Evolutionary conservation across 1,284 basidiomycete genomes (phyloP).

Genomic region (Porodaedalea pini): DNA sequence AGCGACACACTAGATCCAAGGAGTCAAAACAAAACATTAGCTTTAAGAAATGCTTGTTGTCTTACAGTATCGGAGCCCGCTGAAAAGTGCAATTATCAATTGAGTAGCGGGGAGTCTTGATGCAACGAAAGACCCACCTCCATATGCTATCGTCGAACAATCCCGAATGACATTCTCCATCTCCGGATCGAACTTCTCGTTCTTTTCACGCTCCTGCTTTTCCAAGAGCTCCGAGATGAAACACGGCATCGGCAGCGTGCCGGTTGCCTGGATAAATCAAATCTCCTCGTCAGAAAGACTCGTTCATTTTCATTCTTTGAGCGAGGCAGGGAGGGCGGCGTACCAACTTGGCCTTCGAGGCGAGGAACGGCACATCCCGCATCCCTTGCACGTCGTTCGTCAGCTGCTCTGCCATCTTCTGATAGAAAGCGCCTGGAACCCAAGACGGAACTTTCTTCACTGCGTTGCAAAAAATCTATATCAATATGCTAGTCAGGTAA

Average conservation of each 20-base stretch:
- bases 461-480: background rate
- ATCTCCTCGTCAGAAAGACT: background rate
- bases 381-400: background rate
- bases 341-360: conserved; percentile 7
- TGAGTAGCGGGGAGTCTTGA: background rate
- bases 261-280: background rate
- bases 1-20: conserved; percentile 41
- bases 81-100: background rate
- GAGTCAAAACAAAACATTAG: background rate
- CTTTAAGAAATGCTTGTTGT: background rate
- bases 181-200: background rate
- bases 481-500: background rate
- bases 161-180: background rate
- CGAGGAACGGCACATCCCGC: conserved; percentile 3
- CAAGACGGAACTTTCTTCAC: conserved; percentile 20
- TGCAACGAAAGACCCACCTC: background rate
- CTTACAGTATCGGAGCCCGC: conserved; percentile 17
- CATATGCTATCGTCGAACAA: background rate
- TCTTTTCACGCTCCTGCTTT: background rate
- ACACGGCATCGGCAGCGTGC: conserved; percentile 2
- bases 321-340: background rate
- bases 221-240: conserved; percentile 8
- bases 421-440: conserved; percentile 18
- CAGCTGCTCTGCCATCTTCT: conserved; percentile 9
- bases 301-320: background rate